Evolutionary conservation across 176 grass and related monocot species (phyloP).

Genomic region (Musa beccarii): DNA sequence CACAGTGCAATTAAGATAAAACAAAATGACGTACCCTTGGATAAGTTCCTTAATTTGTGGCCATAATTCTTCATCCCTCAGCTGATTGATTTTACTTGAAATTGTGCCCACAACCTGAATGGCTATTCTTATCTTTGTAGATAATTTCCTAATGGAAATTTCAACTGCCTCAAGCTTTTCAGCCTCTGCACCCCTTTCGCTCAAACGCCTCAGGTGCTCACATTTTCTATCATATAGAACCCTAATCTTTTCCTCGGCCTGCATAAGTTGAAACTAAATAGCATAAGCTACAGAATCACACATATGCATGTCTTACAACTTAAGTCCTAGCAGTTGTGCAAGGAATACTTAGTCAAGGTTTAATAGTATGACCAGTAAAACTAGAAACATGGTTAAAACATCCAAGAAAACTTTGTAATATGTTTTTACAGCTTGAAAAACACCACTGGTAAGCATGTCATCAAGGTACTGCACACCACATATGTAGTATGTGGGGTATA

Average conservation of each 20-base stretch:
- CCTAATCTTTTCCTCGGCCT: constrained; percentile 15
- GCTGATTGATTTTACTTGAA: constrained; percentile 12
- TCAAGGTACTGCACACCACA: too few relatives aligned
- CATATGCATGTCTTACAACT: neutral
- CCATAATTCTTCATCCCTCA: constrained; percentile 13
- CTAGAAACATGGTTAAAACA: too few relatives aligned
- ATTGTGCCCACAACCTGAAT: constrained; percentile 9
- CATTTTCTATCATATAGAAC: constrained; percentile 9
- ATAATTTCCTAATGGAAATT: constrained; percentile 1
- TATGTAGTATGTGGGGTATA: too few relatives aligned
- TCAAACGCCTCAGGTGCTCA: neutral
- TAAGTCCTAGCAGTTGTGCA: neutral
- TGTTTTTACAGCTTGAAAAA: too few relatives aligned
- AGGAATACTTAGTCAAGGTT: too few relatives aligned
- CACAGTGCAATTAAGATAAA: neutral
- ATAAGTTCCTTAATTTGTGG: constrained; percentile 13
- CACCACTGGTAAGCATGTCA: too few relatives aligned
- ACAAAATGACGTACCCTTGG: constrained; percentile 3
- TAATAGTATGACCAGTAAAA: too few relatives aligned
- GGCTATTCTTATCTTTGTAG: constrained; percentile 11
- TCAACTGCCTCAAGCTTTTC: constrained; percentile 7
- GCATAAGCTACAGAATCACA: neutral
- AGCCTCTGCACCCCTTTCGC: constrained; percentile 14
- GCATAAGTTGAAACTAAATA: neutral
- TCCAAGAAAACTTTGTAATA: too few relatives aligned